A percentile compares a stretch with the other conserved stretches of the same genome.
phyloP scores from a whole-genome alignment of 1,139 yeast genomes.

The Candida frijolesensis region DNA sequence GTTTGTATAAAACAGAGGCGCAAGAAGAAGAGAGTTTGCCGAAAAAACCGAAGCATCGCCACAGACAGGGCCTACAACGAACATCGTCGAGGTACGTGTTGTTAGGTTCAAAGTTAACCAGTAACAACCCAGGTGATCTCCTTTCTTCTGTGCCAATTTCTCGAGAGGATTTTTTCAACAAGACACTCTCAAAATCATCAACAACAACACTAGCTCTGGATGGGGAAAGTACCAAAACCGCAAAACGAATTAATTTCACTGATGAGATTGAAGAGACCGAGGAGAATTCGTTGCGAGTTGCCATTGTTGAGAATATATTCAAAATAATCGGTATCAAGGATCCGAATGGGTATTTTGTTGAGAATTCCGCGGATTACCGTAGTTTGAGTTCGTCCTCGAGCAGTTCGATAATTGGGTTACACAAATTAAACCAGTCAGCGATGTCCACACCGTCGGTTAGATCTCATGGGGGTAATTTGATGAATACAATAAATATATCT shows the following conservation, averaged over 20 bases:
- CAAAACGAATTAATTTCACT: slow-evolving; percentile 34
- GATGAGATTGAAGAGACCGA: slow-evolving; percentile 73
- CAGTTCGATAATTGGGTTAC: slow-evolving; percentile 12
- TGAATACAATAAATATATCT: slow-evolving; percentile 14
- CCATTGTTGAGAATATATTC: slow-evolving; percentile 77
- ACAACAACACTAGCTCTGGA: slow-evolving; percentile 6
- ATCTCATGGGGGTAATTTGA: slow-evolving; percentile 10
- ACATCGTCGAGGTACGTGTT: slow-evolving; percentile 62
- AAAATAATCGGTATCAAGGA: slow-evolving; percentile 65
- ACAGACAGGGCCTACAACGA: slow-evolving; percentile 14
- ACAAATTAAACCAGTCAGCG: slow-evolving; percentile 6
- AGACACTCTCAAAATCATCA: slow-evolving; percentile 7
- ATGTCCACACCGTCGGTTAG: slow-evolving; percentile 8
- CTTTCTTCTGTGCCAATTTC: slow-evolving; percentile 81
- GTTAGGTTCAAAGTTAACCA: slow-evolving; percentile 57
- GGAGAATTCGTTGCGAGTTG: slow-evolving; percentile 67
- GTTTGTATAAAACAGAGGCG: slow-evolving; percentile 22
- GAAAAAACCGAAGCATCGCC: slow-evolving; percentile 8
- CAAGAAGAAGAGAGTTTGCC: slow-evolving; percentile 4
- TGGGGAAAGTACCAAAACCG: slow-evolving; percentile 8
- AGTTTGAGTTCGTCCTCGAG: slow-evolving; percentile 14
- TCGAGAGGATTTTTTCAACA: slow-evolving; percentile 32
- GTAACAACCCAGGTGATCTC: slow-evolving; percentile 80
- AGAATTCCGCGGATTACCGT: slow-evolving; percentile 5
- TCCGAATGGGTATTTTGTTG: slow-evolving; percentile 10